A percentile compares a stretch with the other conserved stretches of the same genome.
Conservation (phyloP, 345 rosid genomes). For the Excoecaria agallocha region DNA sequence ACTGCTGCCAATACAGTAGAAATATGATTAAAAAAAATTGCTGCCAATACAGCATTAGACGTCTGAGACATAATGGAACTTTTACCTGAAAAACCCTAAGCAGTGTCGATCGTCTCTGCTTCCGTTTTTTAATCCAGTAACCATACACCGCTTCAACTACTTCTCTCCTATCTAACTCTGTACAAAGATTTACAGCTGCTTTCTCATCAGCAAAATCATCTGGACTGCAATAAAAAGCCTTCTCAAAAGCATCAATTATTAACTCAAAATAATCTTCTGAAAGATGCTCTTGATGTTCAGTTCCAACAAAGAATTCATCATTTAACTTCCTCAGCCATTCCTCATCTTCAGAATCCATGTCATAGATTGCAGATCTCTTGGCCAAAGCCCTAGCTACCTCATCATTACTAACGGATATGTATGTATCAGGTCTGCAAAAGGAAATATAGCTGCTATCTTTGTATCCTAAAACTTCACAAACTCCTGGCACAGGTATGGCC, state of each 20-base stretch:
- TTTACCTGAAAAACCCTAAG: slow-evolving; percentile 86
- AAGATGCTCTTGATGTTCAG: slow-evolving; percentile 38
- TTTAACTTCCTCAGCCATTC: too few relatives aligned
- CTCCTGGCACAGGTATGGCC: slow-evolving; percentile 85
- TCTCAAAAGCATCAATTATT: slow-evolving; percentile 89
- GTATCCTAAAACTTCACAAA: slow-evolving; percentile 57
- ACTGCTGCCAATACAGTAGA: too few relatives aligned
- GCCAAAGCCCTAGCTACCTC: slow-evolving; percentile 83
- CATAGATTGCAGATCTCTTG: slow-evolving; percentile 61
- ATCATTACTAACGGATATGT: slow-evolving; percentile 54
- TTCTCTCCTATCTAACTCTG: slow-evolving; percentile 54
- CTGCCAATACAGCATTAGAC: neutral
- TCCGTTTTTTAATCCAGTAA: too few relatives aligned
- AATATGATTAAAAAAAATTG: neutral
- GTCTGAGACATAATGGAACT: neutral
- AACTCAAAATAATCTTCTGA: slow-evolving; percentile 68
- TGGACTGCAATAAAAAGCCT: slow-evolving; percentile 52
- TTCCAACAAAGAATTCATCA: slow-evolving; percentile 27
- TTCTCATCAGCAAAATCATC: slow-evolving; percentile 54
- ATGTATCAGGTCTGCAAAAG: slow-evolving; percentile 53
- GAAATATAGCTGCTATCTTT: slow-evolving; percentile 27
- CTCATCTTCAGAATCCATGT: slow-evolving; percentile 94
- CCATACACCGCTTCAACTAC: too few relatives aligned
- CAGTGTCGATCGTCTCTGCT: slow-evolving; percentile 59
- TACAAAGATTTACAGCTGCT: slow-evolving; percentile 41